Base-by-base conservation (phyloP, 345 rosid genomes). In the Citrus australasica region DNA sequence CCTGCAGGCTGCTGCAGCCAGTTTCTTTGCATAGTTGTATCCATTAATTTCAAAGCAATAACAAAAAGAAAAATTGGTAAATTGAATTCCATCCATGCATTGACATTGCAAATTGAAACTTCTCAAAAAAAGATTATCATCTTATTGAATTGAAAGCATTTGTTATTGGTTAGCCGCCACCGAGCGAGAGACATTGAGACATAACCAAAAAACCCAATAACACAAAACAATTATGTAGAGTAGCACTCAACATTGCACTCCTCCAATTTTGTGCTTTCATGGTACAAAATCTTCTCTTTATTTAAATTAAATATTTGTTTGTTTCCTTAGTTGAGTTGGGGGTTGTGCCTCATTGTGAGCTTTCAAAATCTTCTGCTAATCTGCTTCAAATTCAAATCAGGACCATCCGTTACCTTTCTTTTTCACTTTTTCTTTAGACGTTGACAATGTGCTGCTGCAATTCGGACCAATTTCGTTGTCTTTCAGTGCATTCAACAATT, bases 231-330 rank as follows among this genome's bases (percentile, higher is more conserved):
- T 22, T 22, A 67, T 48, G 13, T 22, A 71, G 38, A 28, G 32
- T 5, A 48, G 68, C 21, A 25, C 62, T 69, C 62, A 63, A 73
- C 75, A 70, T 73, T 76, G 78, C 67, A 73, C 33, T 73, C 69
- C 73, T 73, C 73, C 21, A n/a, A 71, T 81, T 64, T 32, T 76
- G 79, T 73, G 51, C 68, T 51, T 78, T 72, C 80, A 37, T 53
- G 60, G n/a, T 60, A 28, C 81, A 71, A 56, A 63, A n/a, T 72
- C 74, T 19, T 19, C 66, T 59, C 42, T 63, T 9, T 75, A 16
- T 64, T n/a, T 63, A 28, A 51, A 48, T 3, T 38, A 32, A 42
- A 1, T 28, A 13, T 21, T 22, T 32, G 46, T 2, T 55, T 53
- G 66, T 16, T 59, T 21, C 53, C 25, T 32, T 28, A 40, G 70